Conservation (phyloP, 2,329 filamentous ascomycete genomes). For the Ambrosiella cleistominuta region DNA sequence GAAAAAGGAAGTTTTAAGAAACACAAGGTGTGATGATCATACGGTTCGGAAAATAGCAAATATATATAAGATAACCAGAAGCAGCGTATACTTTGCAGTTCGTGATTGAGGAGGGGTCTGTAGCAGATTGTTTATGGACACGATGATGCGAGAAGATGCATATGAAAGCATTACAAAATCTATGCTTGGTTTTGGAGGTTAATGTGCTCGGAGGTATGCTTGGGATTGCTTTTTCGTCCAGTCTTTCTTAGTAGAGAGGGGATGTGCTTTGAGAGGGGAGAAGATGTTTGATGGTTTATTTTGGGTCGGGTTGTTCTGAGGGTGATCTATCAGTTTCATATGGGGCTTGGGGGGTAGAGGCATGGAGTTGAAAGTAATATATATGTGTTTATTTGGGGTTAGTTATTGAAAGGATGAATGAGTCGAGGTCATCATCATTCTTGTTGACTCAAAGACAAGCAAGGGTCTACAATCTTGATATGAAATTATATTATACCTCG, state of each 20-base stretch:
- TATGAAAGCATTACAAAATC: background rate
- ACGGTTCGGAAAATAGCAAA: background rate
- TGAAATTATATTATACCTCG: too few relatives aligned
- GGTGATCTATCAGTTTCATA: background rate
- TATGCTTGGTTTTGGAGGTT: too few relatives aligned
- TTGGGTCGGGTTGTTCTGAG: background rate
- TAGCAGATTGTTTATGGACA: background rate
- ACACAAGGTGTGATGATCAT: background rate
- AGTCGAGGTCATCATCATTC: too few relatives aligned
- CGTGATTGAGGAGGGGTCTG: background rate
- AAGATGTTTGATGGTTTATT: background rate
- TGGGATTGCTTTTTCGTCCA: background rate
- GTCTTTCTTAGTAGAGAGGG: background rate
- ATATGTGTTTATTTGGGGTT: too few relatives aligned
- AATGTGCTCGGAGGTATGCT: too few relatives aligned
- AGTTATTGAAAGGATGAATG: too few relatives aligned
- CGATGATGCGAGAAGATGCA: background rate
- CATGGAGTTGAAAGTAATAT: background rate
- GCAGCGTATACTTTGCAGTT: background rate
- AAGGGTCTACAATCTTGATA: too few relatives aligned
- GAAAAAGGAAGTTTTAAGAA: background rate
- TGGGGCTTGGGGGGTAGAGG: background rate
- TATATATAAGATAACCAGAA: background rate
- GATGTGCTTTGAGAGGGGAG: background rate
- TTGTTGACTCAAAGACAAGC: too few relatives aligned